These are phyloP conservation scores for Brassica nigra DNA, from an alignment of 345 rosid species.

Conservation along the genomic window DNA sequence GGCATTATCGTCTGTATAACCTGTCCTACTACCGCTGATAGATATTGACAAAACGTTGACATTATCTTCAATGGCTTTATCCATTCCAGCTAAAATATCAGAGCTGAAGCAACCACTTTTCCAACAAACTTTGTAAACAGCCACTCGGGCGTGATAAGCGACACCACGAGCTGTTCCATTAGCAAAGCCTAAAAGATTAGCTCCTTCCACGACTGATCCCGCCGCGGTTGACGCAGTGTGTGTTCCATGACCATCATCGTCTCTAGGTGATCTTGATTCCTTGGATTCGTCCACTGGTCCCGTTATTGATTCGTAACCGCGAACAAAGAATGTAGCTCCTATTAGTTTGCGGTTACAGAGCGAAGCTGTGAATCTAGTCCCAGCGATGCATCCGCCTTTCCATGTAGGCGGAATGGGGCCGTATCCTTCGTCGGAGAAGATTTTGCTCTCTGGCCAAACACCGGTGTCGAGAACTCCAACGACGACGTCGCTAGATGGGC, in stretches of 20 bases:
- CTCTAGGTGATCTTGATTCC: constrained; percentile 67
- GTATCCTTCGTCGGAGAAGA: constrained; percentile 52
- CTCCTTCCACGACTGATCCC: constrained; percentile 62
- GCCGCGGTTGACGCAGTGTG: constrained; percentile 76
- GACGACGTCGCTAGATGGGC: constrained; percentile 41
- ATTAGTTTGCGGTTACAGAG: constrained; percentile 62
- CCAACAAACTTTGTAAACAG: constrained; percentile 67
- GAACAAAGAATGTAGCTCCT: constrained; percentile 58
- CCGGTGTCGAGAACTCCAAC: constrained; percentile 65
- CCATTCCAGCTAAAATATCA: constrained; percentile 61
- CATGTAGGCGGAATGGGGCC: constrained; percentile 55
- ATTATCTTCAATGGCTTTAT: constrained; percentile 55
- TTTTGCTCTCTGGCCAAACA: constrained; percentile 61
- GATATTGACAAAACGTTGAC: constrained; percentile 66
- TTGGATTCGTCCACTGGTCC: constrained; percentile 49
- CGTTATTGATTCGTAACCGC: constrained; percentile 52
- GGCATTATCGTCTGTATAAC: constrained; percentile 55
- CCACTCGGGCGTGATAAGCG: constrained; percentile 60
- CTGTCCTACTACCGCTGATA: constrained; percentile 52
- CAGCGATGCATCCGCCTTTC: constrained; percentile 65
- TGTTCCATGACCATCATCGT: constrained; percentile 67
- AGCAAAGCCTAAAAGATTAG: constrained; percentile 62
- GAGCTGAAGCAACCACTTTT: constrained; percentile 53
- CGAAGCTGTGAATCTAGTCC: constrained; percentile 52
- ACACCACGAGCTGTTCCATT: constrained; percentile 66